Evolutionary conservation across 495 filamentous ascomycete genomes (phyloP), one percentile per base, ranked within the genome.

Genomic region (Penicillium odoratum): DNA sequence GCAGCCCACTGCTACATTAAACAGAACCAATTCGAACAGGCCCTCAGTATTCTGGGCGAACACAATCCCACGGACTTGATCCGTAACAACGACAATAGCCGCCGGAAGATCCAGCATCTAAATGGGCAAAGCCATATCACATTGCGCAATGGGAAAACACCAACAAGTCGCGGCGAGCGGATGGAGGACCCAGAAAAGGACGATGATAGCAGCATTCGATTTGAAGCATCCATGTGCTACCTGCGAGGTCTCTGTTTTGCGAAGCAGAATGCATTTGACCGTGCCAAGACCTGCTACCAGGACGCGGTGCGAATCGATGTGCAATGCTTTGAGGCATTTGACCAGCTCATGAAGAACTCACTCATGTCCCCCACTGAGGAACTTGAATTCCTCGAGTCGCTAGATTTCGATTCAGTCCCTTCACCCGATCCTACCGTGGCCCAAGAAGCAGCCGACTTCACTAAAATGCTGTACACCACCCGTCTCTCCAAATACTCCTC

Each of bases 341-440:
- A 96, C 57, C 92, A 97, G 71, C 81, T 99, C 49, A 97, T 97
- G 88, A 92, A 93, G 77, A 98, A 98, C 72, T 89, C 88, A 18
- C 83, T 98, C 28, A 95, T 99, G 91, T 92, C 93, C n/a, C 93
- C 95, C 2, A 88, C 92, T 40, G 95, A 99, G 71, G 94, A 99
- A 69, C 92, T 94, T 81, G 80, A 88, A 38, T 97, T 99, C 59
- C 81, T 99, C 31, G 89, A 93, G 59, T 90, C 89, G 25, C 79
- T 99, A 10, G 90, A 97, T 72, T 99, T 98, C 68, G 90, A 94
- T 66, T 83, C 87, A 8, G 84, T 97, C 33, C 77, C 79, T 7
- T 80, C 83, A 0, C 71, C 79, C 0, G 82, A 87, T 63, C 78
- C 81, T 6, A 82, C 85, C 1, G 74, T 80, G 13, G 81, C 88